These are phyloP conservation scores for Trichoderma virens DNA, from an alignment of 495 filamentous ascomycete genomes.

Conservation along the genomic window DNA sequence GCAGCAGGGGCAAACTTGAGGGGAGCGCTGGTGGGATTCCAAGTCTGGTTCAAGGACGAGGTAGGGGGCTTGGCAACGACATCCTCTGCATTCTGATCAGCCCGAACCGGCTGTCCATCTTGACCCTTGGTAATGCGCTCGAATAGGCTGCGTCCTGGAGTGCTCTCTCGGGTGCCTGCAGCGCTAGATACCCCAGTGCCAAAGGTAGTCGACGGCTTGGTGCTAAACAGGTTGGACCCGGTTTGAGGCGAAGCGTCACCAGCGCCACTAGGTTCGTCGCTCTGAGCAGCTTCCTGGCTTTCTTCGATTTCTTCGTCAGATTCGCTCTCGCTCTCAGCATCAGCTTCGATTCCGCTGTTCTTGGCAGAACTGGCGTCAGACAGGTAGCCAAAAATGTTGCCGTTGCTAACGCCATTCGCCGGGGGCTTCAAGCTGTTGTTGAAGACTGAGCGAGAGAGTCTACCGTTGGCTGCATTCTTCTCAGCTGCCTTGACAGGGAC, in stretches of 20 bases:
- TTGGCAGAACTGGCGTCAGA: slow-evolving; percentile 43
- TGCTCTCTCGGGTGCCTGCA: slow-evolving; percentile 25
- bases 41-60: slow-evolving; percentile 41
- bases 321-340: slow-evolving; percentile 39
- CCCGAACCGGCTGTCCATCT: slow-evolving; percentile 42
- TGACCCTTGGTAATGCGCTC: slow-evolving; percentile 44
- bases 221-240: slow-evolving; percentile 17
- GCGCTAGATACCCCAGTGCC: slow-evolving; percentile 18
- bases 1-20: slow-evolving; percentile 26
- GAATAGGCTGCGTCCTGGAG: slow-evolving; percentile 47
- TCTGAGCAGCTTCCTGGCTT: slow-evolving; percentile 25
- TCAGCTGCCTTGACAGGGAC: slow-evolving; percentile 8
- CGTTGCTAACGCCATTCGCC: slow-evolving; percentile 11
- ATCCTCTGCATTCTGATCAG: not conserved
- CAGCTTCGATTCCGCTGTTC: slow-evolving; percentile 35
- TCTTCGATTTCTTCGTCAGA: slow-evolving; percentile 38
- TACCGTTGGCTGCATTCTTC: slow-evolving; percentile 15
- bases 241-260: slow-evolving; percentile 28
- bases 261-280: slow-evolving; percentile 25
- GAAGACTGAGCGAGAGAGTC: slow-evolving; percentile 23
- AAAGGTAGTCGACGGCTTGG: slow-evolving; percentile 14
- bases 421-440: slow-evolving; percentile 19
- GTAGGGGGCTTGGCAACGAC: slow-evolving; percentile 24
- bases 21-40: slow-evolving; percentile 26
- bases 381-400: slow-evolving; percentile 58